Evolutionary conservation across 228 moss, liverwort and hornwort species (phyloP), one percentile per base, ranked within the genome.

Genomic region (Sphagnum fallax): DNA sequence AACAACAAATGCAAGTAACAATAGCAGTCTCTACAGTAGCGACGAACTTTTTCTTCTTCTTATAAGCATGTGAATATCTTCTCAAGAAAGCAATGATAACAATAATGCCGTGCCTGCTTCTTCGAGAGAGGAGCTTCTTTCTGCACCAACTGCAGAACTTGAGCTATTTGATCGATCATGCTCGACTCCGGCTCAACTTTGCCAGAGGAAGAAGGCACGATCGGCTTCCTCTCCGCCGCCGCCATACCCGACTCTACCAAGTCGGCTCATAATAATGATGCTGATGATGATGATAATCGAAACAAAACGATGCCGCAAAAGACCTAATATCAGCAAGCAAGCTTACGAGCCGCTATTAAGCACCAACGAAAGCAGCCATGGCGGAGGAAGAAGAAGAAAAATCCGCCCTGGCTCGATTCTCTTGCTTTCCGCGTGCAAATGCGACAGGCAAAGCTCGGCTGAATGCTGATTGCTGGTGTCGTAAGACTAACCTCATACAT

Each of bases 131-230:
- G 76, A 51, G 76, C 81, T 53, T 84, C 90, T 72, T 90, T 95
- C 48, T 84, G 85, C 58, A 95, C 74, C 61, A 87, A 79, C 53
- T 82, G 88, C 62, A 85, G 75, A 64, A 95, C 81, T n/a, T 86
- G 75, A 68, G 69, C 87, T 68, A 90, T 80, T 77, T 85, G 90
- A 70, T 85, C 90, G 52, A 65, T 74, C 9, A 71, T 68, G 70
- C 70, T 80, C 73, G 73, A 72, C 67, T 85, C 85, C 18, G 75
- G 62, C 61, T 85, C 76, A 66, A 71, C 76, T 65, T 77, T 82
- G 49, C 65, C 70, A 61, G 77, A 74, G 67, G 78, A 63, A 78
- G 78, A 32, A 32, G 32, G 32, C 63, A 74, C 60, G 47, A 59
- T 16, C 67, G 74, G 64, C 57, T 72, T 76, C 72, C 72, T 74